Evolutionary conservation across 805 yeast genomes (phyloP).

Genomic region (Myxozyma neotropica): DNA sequence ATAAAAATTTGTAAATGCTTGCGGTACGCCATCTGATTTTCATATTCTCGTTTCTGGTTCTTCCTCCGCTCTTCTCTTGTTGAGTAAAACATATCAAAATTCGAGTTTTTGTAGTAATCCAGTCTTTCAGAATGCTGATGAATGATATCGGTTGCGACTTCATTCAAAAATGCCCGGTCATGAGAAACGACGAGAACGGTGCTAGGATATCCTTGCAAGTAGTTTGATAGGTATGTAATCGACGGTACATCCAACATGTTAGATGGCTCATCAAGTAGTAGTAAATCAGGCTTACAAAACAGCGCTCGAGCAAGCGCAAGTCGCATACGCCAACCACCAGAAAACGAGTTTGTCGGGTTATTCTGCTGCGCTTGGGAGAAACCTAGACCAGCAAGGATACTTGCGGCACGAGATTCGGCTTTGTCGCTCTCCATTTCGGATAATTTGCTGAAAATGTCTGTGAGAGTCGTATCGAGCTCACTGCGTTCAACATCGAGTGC

Average conservation of each 20-base stretch:
- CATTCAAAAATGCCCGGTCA: constrained; percentile 95
- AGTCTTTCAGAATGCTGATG: constrained; percentile 97
- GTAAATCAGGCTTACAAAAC: constrained; percentile 93
- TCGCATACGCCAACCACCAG: constrained; percentile 99
- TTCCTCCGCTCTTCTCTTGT: constrained; percentile 95
- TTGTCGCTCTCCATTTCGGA: constrained; percentile 95
- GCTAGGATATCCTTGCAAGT: constrained; percentile 85
- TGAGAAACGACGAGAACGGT: constrained; percentile 96
- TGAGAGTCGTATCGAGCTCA: constrained; percentile 76
- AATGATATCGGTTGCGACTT: constrained; percentile 96
- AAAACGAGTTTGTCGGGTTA: constrained; percentile 82
- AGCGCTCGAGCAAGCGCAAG: constrained; percentile 96
- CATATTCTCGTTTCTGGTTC: constrained; percentile 92
- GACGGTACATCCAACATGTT: constrained; percentile 99
- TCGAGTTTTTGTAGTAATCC: constrained; percentile 88
- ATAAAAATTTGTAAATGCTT: constrained; percentile 90
- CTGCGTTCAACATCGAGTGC: constrained; percentile 87
- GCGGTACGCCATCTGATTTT: constrained; percentile 94
- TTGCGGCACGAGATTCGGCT: constrained; percentile 96
- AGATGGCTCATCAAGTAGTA: constrained; percentile 96
- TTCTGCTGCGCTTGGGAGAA: constrained; percentile 85
- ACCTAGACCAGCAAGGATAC: constrained; percentile 89
- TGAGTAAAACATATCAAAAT: constrained; percentile 88
- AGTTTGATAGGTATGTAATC: constrained; percentile 87
- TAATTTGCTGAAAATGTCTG: constrained; percentile 78